These are phyloP conservation scores for Kodamaea plutei DNA, from an alignment of 1,139 yeast genomes.

Conservation along the genomic window DNA sequence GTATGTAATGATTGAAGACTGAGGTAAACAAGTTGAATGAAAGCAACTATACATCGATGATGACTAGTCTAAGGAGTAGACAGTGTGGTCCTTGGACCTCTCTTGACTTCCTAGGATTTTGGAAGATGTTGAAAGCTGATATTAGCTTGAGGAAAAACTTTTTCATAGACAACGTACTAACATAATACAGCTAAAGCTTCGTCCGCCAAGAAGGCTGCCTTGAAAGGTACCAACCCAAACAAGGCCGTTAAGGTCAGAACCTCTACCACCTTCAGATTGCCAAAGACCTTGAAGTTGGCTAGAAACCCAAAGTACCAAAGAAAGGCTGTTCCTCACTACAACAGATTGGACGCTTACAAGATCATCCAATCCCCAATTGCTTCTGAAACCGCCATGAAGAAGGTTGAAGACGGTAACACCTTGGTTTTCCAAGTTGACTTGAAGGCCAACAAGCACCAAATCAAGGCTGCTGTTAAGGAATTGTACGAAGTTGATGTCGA, in stretches of 20 bases:
- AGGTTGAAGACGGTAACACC: conserved; percentile 99
- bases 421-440: conserved; percentile 97
- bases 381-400: conserved; percentile 98
- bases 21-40: no score
- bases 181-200: conserved; percentile 61
- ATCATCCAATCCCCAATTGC: conserved; percentile 93
- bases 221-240: conserved; percentile 93
- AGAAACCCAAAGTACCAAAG: conserved; percentile 94
- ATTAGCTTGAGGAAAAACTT: not conserved
- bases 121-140: not conserved
- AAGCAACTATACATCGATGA: no score
- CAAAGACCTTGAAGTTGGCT: conserved; percentile 93
- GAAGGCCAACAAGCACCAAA: conserved; percentile 97
- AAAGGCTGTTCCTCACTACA: conserved; percentile 96
- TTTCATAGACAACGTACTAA: conserved; percentile 20
- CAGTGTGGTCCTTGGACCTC: no score
- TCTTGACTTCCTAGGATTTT: no score
- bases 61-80: no score
- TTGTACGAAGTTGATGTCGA: conserved; percentile 93
- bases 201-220: conserved; percentile 98
- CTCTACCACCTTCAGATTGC: conserved; percentile 92
- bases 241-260: conserved; percentile 94
- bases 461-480: conserved; percentile 97
- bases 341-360: conserved; percentile 96
- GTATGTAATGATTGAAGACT: conserved; percentile 11